A percentile compares a stretch with the other conserved stretches of the same genome.
These are phyloP conservation scores for Termitomyces sp. DNA, from an alignment of 768 basidiomycete genomes.

Conservation along the genomic window DNA sequence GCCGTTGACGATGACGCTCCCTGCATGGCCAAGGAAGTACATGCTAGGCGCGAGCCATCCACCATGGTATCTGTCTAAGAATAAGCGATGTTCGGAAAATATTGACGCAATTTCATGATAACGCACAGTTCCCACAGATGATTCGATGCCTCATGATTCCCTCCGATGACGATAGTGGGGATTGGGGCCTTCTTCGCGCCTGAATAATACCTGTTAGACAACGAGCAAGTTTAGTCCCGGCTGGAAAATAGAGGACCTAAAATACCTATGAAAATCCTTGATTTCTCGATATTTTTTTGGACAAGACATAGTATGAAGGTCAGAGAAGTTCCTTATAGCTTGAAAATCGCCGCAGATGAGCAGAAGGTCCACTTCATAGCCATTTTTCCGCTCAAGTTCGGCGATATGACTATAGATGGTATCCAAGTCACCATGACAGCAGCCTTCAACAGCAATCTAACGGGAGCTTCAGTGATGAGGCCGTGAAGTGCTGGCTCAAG, in stretches of 20 bases:
- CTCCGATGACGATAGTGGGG: conserved; percentile 91
- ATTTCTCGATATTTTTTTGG: conserved; percentile 85
- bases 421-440: conserved; percentile 91
- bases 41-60: conserved; percentile 97
- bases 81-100: background rate
- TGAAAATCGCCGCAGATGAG: conserved; percentile 98
- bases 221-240: background rate
- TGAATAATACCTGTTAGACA: conserved; percentile 71
- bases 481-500: background rate
- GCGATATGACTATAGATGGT: conserved; percentile 76
- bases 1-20: conserved; percentile 85
- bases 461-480: background rate
- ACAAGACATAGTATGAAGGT: conserved; percentile 88
- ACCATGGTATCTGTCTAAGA: conserved; percentile 77
- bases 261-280: conserved; percentile 80
- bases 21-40: conserved; percentile 92
- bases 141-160: conserved; percentile 96
- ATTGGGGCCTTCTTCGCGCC: conserved; percentile 78
- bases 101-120: background rate
- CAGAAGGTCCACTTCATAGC: conserved; percentile 76
- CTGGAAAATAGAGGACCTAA: background rate
- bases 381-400: conserved; percentile 56
- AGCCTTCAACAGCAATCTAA: conserved; percentile 89
- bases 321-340: conserved; percentile 81
- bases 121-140: conserved; percentile 94